These are phyloP conservation scores for Berberis thunbergii DNA, from an alignment of 164 flowering plant species.

Conservation along the genomic window DNA sequence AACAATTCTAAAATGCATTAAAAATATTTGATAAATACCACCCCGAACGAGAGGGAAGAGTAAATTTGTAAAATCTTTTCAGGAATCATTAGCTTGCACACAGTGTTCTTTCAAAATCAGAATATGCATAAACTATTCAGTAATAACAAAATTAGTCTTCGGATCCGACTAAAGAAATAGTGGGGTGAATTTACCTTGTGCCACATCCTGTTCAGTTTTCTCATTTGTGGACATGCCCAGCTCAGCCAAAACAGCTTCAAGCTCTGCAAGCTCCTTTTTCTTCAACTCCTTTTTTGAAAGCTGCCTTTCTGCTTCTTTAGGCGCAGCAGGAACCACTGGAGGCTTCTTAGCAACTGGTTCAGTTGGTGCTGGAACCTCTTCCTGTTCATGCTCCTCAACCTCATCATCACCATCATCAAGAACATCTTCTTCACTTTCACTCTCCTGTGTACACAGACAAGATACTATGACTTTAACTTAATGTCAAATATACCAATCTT, in stretches of 20 bases:
- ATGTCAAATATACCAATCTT: too few relatives aligned
- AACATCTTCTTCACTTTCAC: constrained; percentile 41
- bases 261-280: constrained; percentile 4
- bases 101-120: too few relatives aligned
- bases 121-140: too few relatives aligned
- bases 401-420: constrained; percentile 12
- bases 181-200: constrained; percentile 30
- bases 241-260: constrained; percentile 4
- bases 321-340: constrained; percentile 32
- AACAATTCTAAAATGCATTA: too few relatives aligned
- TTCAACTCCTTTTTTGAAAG: constrained; percentile 87
- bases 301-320: constrained; percentile 82
- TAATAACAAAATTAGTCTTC: neutral
- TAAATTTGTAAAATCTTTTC: too few relatives aligned
- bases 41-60: too few relatives aligned
- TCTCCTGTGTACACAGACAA: constrained; percentile 37
- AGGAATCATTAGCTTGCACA: too few relatives aligned
- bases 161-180: neutral
- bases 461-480: neutral
- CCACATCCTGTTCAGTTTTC: constrained; percentile 30
- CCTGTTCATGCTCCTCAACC: constrained; percentile 19
- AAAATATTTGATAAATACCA: too few relatives aligned
- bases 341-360: constrained; percentile 40
- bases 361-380: constrained; percentile 34
- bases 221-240: constrained; percentile 22